Base-by-base conservation (phyloP, 2,329 filamentous ascomycete species). In the Hypoxylon rubiginosum region DNA sequence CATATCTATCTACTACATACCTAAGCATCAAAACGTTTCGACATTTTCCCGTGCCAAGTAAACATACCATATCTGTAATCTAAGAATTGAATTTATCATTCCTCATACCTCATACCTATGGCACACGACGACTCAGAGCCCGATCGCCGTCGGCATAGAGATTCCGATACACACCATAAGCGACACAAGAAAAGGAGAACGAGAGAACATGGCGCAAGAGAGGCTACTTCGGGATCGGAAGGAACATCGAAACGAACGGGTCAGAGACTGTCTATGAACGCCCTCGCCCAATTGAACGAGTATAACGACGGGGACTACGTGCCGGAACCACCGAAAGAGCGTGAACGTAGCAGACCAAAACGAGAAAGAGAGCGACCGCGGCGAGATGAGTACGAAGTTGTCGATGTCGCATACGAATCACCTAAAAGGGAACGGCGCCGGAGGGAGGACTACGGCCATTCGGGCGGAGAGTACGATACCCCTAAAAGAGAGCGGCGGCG, bases 261-360 rank as follows among this genome's bases (percentile, higher is more conserved):
- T 5, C 76, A 73, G 39, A 63, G 75, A 4, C 75, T 85, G 26
- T 85, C 83, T 4, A 76, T 80, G 2, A 86, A 88, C 71, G 88
- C 90, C 4, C 79, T 94, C 52, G 90, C 89, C 11, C 87, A 89
- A 73, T 78, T 94, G 50, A 86, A 93, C 71, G 83, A 87, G 53
- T 80, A 86, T 58, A 90, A 92, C 77, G 74, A 77, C 24, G 76
- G 77, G 19, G 82, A 85, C 7, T 19, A 67, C n/a, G 53, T 58
- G 32, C 60, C 66, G 45, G 73, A 74, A 53, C 67, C 72, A 26
- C 85, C 87, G 67, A 82, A 82, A 41, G 82, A 83, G 56, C 77
- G 81, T 49, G 78, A 83, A 63, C 80, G 66, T 76, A 49, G 46
- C 24, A 49, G 46, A 49, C 46, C 46, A 1, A 80, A 59, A 66